A percentile compares a stretch with the other conserved stretches of the same genome.
Evolutionary conservation across 306 rosid genomes (phyloP).

Genomic region (Dryas drummondii): DNA sequence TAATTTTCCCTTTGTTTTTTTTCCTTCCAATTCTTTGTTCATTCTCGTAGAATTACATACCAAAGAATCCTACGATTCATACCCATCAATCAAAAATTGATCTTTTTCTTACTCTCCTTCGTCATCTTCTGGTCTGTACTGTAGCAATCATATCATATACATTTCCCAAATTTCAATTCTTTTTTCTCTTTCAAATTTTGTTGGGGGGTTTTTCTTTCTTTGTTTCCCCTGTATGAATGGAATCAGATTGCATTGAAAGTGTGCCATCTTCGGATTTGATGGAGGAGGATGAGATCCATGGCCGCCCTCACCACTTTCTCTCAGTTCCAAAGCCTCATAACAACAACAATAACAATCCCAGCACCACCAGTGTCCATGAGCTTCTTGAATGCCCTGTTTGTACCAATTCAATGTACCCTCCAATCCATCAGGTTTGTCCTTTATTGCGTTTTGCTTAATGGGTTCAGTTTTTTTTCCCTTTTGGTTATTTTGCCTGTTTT

Average conservation of each 20-base stretch:
- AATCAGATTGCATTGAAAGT: conserved; percentile 42
- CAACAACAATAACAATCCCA: conserved; percentile 33
- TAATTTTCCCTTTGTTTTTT: conserved; percentile 10
- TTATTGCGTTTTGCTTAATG: conserved; percentile 24
- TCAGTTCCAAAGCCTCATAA: conserved; percentile 51
- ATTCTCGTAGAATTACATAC: conserved; percentile 3
- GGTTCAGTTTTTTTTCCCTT: conserved; percentile 4
- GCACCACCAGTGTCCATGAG: conserved; percentile 61
- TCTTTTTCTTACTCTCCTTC: conserved; percentile 5
- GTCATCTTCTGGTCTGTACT: neutral
- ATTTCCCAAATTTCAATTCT: neutral
- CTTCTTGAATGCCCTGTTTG: conserved; percentile 86
- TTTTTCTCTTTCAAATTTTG: neutral
- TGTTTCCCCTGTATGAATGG: conserved; percentile 36
- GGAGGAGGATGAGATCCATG: conserved; percentile 53
- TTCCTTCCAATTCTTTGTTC: conserved; percentile 8
- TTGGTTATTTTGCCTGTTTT: neutral
- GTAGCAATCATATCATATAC: neutral
- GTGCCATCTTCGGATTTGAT: conserved; percentile 47
- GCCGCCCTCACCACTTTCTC: conserved; percentile 43
- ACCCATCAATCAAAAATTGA: conserved; percentile 16
- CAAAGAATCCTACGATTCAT: neutral
- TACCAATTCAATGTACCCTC: conserved; percentile 78
- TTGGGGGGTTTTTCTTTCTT: neutral
- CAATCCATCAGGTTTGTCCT: conserved; percentile 65